phyloP scores from a whole-genome alignment of 768 basidiomycete genomes.

The Plicaturopsis crispa region DNA sequence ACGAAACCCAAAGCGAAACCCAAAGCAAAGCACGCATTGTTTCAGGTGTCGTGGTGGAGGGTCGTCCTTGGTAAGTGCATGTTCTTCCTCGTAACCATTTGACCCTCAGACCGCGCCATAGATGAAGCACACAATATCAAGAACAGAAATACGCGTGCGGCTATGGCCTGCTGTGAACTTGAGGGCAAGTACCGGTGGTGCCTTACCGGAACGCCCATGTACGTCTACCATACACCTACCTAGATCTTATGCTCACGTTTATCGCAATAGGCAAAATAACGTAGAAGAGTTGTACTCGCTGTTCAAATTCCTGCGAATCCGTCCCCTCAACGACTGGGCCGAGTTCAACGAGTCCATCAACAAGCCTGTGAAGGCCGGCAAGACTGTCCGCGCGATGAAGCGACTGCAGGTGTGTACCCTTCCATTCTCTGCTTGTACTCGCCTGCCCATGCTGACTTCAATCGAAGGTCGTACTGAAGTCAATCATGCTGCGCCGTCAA shows the following conservation, averaged over 20 bases:
- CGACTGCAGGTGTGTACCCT: slow-evolving; percentile 58
- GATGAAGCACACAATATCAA: slow-evolving; percentile 97
- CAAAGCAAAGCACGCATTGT: slow-evolving; percentile 59
- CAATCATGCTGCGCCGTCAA: slow-evolving; percentile 83
- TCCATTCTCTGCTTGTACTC: not conserved
- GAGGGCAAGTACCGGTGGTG: slow-evolving; percentile 81
- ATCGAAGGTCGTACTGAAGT: slow-evolving; percentile 64
- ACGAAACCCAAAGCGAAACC: slow-evolving; percentile 33
- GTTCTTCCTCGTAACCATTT: not conserved
- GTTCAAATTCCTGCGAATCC: slow-evolving; percentile 80
- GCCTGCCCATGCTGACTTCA: not conserved
- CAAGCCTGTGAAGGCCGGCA: slow-evolving; percentile 68
- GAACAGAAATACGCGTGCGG: slow-evolving; percentile 71
- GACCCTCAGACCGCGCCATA: slow-evolving; percentile 15
- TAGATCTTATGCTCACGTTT: not conserved
- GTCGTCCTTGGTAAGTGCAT: slow-evolving; percentile 67
- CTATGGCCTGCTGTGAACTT: slow-evolving; percentile 74
- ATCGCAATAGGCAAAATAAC: slow-evolving; percentile 63
- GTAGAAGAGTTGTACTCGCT: slow-evolving; percentile 87
- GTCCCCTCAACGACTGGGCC: slow-evolving; percentile 73
- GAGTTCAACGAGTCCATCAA: slow-evolving; percentile 76
- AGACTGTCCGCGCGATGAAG: slow-evolving; percentile 66
- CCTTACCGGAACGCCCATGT: slow-evolving; percentile 80
- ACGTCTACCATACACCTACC: slow-evolving; percentile 6
- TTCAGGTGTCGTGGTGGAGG: slow-evolving; percentile 74